phyloP scores from a whole-genome alignment of 2,329 filamentous ascomycete species.

The Ophiostoma montium region DNA sequence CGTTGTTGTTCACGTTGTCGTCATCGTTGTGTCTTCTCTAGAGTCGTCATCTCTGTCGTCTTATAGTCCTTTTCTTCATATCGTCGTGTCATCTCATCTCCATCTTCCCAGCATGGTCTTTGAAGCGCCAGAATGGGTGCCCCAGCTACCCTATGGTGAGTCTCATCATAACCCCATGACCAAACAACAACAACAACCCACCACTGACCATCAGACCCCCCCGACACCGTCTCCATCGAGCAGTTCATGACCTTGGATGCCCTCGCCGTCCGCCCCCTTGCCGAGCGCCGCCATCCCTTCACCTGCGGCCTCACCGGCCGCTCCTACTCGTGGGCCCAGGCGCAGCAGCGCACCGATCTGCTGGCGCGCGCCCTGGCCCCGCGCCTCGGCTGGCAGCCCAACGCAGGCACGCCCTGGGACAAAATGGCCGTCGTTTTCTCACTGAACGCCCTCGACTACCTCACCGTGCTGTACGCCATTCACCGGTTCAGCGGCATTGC shows the following conservation, averaged over 20 bases:
- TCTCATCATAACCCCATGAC: neutral
- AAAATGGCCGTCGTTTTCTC: constrained; percentile 61
- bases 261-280: constrained; percentile 50
- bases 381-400: constrained; percentile 56
- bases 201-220: constrained; percentile 33
- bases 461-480: constrained; percentile 36
- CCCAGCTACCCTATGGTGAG: constrained; percentile 41
- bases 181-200: constrained; percentile 1
- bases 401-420: constrained; percentile 59
- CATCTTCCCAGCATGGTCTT: constrained; percentile 34
- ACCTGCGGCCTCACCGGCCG: constrained; percentile 16
- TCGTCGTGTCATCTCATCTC: neutral
- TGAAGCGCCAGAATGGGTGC: constrained; percentile 45
- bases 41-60: no score
- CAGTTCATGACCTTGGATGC: constrained; percentile 66
- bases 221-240: constrained; percentile 59
- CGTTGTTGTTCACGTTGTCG: no score
- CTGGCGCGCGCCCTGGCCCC: constrained; percentile 39
- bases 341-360: constrained; percentile 10
- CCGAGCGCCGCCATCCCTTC: constrained; percentile 31
- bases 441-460: constrained; percentile 54
- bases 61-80: neutral
- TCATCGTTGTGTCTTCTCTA: no score
- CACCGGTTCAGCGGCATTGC: constrained; percentile 46
- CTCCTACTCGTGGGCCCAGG: constrained; percentile 10